Conservation (phyloP, 2,329 filamentous ascomycete species). For the Aspergillus ochraceus region DNA sequence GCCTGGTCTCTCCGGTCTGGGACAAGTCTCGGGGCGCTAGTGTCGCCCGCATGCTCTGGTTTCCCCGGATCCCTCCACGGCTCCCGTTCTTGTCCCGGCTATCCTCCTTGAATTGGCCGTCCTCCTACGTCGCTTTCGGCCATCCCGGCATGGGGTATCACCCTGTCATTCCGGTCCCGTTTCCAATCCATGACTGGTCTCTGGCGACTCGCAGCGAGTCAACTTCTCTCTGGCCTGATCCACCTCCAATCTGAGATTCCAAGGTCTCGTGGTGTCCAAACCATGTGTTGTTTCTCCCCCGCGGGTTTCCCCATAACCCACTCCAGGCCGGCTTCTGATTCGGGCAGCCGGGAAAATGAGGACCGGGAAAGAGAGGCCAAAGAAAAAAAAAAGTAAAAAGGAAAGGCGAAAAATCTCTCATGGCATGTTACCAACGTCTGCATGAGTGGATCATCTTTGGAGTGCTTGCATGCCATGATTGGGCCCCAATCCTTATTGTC, state of each 20-base stretch:
- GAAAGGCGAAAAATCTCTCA: background rate
- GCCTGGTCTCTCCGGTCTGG: slow-evolving; percentile 1
- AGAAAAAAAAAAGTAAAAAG: background rate
- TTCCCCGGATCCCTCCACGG: slow-evolving; percentile 14
- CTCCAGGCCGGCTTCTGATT: background rate
- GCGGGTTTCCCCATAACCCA: slow-evolving; percentile 5
- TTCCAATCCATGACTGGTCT: background rate
- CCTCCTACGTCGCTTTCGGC: slow-evolving; percentile 15
- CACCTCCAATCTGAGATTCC: background rate
- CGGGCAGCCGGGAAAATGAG: slow-evolving; percentile 1
- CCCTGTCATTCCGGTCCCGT: background rate
- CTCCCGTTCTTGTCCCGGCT: background rate
- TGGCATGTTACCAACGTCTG: background rate
- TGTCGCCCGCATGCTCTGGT: slow-evolving; percentile 5
- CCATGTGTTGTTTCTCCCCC: slow-evolving; percentile 7
- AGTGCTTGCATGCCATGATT: slow-evolving; percentile 4
- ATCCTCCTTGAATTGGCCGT: background rate
- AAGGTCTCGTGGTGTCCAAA: background rate
- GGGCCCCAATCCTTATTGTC: background rate
- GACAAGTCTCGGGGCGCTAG: slow-evolving; percentile 5
- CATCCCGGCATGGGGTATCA: slow-evolving; percentile 2
- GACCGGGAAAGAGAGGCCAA: no score
- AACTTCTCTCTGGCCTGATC: background rate
- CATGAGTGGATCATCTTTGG: background rate
- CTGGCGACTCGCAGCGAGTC: background rate